phyloP scores from a whole-genome alignment of 306 rosid genomes.

The Lathyrus aphaca region DNA sequence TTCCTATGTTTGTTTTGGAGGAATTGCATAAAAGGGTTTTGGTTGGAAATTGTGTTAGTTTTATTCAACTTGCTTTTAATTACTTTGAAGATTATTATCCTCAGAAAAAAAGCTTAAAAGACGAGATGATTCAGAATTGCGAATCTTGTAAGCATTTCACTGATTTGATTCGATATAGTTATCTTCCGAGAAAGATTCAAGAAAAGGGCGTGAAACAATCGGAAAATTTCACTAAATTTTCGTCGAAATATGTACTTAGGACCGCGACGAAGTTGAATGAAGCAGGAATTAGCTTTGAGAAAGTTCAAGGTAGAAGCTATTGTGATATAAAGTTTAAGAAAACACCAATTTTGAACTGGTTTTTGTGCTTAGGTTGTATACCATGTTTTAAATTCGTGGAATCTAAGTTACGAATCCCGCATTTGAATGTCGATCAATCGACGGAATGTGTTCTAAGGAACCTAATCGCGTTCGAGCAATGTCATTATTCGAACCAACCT shows the following conservation, averaged over 20 bases:
- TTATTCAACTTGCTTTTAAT: conserved; percentile 37
- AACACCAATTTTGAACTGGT: conserved; percentile 30
- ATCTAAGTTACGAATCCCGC: conserved; percentile 28
- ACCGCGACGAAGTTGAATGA: conserved; percentile 41
- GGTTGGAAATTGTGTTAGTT: background rate
- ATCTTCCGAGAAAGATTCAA: conserved; percentile 19
- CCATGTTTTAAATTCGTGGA: background rate
- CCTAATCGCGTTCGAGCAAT: conserved; percentile 61
- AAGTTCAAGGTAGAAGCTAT: conserved; percentile 27
- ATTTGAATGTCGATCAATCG: conserved; percentile 28
- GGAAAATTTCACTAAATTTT: conserved; percentile 11
- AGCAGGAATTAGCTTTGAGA: conserved; percentile 41
- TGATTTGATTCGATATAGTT: conserved; percentile 41
- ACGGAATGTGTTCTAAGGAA: conserved; percentile 53
- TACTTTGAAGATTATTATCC: conserved; percentile 42
- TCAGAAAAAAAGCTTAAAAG: conserved; percentile 7
- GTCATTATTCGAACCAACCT: conserved; percentile 47
- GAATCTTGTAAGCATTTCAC: conserved; percentile 35
- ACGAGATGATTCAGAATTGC: background rate
- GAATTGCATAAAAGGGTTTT: conserved; percentile 22
- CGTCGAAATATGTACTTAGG: conserved; percentile 13
- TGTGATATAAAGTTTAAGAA: conserved; percentile 31
- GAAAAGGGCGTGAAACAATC: background rate
- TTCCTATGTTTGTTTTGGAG: conserved; percentile 43
- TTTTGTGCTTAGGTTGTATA: conserved; percentile 39